These are phyloP conservation scores for Phaffia australis DNA, from an alignment of 768 basidiomycete genomes.

Conservation along the genomic window DNA sequence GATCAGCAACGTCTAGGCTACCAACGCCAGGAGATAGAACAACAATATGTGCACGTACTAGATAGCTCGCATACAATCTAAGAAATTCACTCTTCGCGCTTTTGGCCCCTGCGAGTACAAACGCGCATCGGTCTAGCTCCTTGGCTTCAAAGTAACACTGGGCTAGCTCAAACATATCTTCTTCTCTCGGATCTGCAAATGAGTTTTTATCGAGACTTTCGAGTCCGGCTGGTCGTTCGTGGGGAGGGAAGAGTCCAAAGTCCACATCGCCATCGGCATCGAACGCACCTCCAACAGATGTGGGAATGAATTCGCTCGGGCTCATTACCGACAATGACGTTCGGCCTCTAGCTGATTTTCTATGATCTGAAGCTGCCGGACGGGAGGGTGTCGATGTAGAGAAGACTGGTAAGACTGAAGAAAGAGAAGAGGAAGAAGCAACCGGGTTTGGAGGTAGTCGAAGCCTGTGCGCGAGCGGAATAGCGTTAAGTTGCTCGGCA, in stretches of 20 bases:
- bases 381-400: constrained; percentile 21
- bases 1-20: background rate
- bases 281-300: background rate
- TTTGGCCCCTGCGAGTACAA: constrained; percentile 53
- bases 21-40: background rate
- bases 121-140: constrained; percentile 64
- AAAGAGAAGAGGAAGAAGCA: too few species aligned
- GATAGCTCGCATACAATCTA: constrained; percentile 64
- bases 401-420: background rate
- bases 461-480: too few species aligned
- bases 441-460: too few species aligned
- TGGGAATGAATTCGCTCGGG: constrained; percentile 20
- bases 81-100: constrained; percentile 60
- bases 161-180: constrained; percentile 52
- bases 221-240: constrained; percentile 17
- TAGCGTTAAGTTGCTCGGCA: too few species aligned
- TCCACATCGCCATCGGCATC: background rate
- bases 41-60: constrained; percentile 50
- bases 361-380: constrained; percentile 2
- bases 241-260: constrained; percentile 14
- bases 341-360: constrained; percentile 5
- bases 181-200: constrained; percentile 54
- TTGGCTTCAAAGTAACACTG: constrained; percentile 61
- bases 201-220: constrained; percentile 26
- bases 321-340: constrained; percentile 22